These are phyloP conservation scores for Jackrogersella minutella DNA, from an alignment of 495 filamentous ascomycete genomes.

Conservation along the genomic window DNA sequence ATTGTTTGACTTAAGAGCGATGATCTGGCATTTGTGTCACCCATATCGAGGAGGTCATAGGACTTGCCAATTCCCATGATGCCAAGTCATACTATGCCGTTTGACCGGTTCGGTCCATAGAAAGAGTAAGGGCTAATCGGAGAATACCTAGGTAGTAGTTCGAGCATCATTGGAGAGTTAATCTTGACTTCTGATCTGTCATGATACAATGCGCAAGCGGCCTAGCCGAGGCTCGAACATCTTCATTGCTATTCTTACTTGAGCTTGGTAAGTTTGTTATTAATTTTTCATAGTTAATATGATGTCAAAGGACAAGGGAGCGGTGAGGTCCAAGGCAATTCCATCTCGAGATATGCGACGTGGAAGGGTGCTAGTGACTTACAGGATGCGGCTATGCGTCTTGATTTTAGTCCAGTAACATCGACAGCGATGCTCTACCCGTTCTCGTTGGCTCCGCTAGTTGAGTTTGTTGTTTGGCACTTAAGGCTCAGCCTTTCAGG, in stretches of 20 bases:
- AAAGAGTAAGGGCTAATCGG: constrained; percentile 15
- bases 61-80: neutral
- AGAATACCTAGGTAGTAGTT: neutral
- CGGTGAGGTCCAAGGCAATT: constrained; percentile 29
- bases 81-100: neutral
- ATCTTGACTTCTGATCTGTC: constrained; percentile 1
- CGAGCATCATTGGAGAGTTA: neutral
- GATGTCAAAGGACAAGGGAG: constrained; percentile 5
- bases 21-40: constrained; percentile 33
- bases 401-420: constrained; percentile 13
- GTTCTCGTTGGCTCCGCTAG: constrained; percentile 15
- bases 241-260: constrained; percentile 5
- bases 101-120: constrained; percentile 10
- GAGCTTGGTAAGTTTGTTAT: neutral
- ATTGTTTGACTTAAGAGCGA: constrained; percentile 10
- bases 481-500: constrained; percentile 15
- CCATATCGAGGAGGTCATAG: neutral
- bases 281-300: constrained; percentile 1
- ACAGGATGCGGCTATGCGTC: constrained; percentile 1
- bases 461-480: neutral
- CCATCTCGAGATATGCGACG: constrained; percentile 1
- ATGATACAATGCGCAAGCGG: neutral
- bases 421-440: neutral
- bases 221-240: constrained; percentile 15
- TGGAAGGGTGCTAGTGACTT: constrained; percentile 4